phyloP scores from a whole-genome alignment of 2,329 filamentous ascomycete species.

The Arthrobotrys megalospora region DNA sequence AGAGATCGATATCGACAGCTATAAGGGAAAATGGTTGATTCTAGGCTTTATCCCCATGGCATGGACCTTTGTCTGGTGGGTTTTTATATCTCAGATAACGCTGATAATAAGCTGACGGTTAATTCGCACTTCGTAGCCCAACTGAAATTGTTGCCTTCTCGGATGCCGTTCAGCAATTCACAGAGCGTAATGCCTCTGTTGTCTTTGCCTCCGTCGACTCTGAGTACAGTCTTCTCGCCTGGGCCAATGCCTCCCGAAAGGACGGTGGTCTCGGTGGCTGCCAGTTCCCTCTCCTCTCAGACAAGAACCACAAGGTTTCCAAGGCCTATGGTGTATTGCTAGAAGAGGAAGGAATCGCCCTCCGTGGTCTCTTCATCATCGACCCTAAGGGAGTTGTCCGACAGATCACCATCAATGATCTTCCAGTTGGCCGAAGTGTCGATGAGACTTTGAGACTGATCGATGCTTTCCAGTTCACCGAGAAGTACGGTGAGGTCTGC shows the following conservation, averaged over 20 bases:
- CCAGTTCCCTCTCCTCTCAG: constrained; percentile 75
- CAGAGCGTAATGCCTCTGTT: constrained; percentile 74
- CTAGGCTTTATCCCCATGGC: constrained; percentile 79
- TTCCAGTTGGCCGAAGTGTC: constrained; percentile 76
- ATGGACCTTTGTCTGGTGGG: constrained; percentile 76
- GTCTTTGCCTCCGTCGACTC: constrained; percentile 76
- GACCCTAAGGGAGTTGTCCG: constrained; percentile 75
- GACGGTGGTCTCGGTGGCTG: constrained; percentile 76
- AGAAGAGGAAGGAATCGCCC: constrained; percentile 76
- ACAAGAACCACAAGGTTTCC: constrained; percentile 75
- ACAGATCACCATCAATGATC: constrained; percentile 77
- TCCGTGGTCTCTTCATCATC: constrained; percentile 77
- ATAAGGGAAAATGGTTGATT: constrained; percentile 74
- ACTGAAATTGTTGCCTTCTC: constrained; percentile 76
- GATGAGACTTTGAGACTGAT: constrained; percentile 75
- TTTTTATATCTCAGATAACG: constrained; percentile 8
- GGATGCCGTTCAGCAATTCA: constrained; percentile 75
- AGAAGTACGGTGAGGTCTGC: constrained; percentile 69
- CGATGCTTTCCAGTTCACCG: constrained; percentile 71
- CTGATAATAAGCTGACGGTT: constrained; percentile 60
- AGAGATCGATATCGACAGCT: constrained; percentile 65
- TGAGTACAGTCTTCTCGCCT: constrained; percentile 74
- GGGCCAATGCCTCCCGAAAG: constrained; percentile 74
- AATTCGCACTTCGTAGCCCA: constrained; percentile 69
- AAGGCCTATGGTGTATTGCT: constrained; percentile 76